phyloP scores from a whole-genome alignment of 345 rosid genomes.

The Geranium brycei region DNA sequence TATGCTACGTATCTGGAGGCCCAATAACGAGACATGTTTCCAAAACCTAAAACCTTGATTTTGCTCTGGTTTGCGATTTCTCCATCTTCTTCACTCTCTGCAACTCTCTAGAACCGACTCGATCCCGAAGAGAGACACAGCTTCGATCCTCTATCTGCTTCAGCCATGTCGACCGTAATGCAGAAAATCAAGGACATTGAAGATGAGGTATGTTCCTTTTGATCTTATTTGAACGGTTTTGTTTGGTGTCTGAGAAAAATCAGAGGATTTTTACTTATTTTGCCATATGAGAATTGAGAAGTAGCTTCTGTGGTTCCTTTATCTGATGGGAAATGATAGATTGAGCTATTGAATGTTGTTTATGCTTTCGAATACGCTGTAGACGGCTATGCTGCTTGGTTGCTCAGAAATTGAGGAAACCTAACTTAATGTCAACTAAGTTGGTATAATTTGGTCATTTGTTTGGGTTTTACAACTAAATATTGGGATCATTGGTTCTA shows the following conservation, averaged over 20 bases:
- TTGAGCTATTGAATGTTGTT: no score
- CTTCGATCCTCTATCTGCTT: not conserved
- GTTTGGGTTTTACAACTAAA: not conserved
- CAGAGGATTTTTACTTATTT: not conserved
- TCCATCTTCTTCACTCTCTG: no score
- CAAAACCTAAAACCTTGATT: no score
- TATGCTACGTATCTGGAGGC: no score
- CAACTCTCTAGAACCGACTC: not conserved
- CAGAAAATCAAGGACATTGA: constrained; percentile 48
- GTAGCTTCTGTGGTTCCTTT: not conserved
- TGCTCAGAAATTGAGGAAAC: not conserved
- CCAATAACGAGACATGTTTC: no score
- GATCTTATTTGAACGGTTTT: no score
- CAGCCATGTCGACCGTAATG: constrained; percentile 40
- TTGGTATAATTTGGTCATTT: not conserved
- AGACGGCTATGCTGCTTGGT: not conserved
- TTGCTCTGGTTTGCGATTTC: no score
- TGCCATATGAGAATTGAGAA: not conserved
- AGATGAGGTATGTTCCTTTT: constrained; percentile 26
- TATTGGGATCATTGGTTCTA: not conserved
- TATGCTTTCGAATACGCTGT: not conserved
- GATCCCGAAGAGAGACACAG: not conserved
- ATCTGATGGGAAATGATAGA: not conserved
- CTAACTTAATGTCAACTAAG: not conserved
- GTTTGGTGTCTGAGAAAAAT: no score